Evolutionary conservation across 169 alveolate species (phyloP).

Genomic region (Amoebophrya sp.): DNA sequence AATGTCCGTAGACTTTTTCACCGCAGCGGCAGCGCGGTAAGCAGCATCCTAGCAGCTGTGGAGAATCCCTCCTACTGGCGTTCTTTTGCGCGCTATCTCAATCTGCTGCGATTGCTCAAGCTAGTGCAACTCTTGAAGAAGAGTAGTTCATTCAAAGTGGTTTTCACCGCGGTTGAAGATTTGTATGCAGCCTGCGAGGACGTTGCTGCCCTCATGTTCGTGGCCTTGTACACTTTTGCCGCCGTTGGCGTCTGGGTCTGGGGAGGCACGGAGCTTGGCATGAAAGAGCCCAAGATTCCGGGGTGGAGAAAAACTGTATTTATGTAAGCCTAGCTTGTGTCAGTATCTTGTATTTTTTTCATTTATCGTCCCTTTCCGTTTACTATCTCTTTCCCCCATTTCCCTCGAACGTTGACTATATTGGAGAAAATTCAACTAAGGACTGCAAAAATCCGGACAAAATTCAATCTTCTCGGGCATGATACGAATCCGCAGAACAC

Average conservation of each 20-base stretch:
- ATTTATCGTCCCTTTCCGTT: neutral
- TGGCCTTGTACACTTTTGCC: neutral
- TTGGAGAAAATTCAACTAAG: too few species aligned
- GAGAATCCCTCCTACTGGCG: neutral
- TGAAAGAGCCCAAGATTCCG: neutral
- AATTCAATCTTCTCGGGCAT: too few species aligned
- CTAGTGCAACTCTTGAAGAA: neutral
- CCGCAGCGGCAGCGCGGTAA: too few species aligned
- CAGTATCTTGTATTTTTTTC: too few species aligned
- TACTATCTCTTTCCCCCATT: neutral
- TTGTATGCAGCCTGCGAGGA: neutral
- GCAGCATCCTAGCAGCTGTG: too few species aligned
- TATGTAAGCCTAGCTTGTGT: neutral
- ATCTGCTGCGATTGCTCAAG: neutral
- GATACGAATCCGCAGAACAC: too few species aligned
- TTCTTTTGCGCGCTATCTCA: neutral
- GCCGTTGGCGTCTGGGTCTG: neutral
- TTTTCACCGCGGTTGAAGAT: neutral
- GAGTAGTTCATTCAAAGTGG: neutral
- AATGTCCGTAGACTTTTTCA: too few species aligned
- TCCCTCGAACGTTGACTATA: too few species aligned
- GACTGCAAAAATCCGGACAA: too few species aligned
- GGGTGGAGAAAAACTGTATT: neutral
- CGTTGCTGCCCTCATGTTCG: neutral
- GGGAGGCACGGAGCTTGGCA: conserved; percentile 22